Conservation (phyloP, 2,329 filamentous ascomycete species). For the Clonostachys solani region DNA sequence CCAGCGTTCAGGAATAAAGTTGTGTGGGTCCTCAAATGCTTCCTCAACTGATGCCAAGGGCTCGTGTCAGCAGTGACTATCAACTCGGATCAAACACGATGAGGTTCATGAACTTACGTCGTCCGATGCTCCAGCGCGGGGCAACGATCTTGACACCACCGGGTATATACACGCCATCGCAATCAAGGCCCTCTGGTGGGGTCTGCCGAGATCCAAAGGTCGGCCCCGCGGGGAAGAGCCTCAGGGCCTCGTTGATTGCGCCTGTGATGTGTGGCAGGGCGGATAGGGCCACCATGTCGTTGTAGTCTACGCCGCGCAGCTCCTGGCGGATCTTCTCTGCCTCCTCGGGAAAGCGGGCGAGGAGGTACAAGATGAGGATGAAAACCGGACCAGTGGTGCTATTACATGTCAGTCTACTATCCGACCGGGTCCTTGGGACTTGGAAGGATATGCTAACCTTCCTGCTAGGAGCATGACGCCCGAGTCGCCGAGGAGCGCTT, state of each 20-base stretch:
- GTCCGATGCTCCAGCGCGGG: background rate
- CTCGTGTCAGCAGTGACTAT: background rate
- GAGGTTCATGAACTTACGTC: background rate
- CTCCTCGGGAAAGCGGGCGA: background rate
- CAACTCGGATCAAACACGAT: background rate
- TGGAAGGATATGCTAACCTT: background rate
- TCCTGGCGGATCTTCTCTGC: background rate
- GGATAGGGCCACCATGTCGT: background rate
- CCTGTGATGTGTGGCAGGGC: background rate
- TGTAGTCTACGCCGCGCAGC: background rate
- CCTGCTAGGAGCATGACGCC: background rate
- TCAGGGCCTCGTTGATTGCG: conserved; percentile 1
- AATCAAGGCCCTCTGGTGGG: conserved; percentile 21
- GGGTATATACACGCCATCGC: conserved; percentile 19
- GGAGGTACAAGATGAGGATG: background rate
- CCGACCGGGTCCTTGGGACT: no score
- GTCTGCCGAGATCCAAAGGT: conserved; percentile 15
- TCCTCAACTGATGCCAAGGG: background rate
- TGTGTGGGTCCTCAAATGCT: background rate
- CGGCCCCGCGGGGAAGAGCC: background rate
- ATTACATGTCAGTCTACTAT: no score
- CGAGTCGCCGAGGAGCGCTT: no score
- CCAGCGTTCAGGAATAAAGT: conserved; percentile 10
- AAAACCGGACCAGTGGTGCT: no score
- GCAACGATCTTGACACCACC: conserved; percentile 10